phyloP scores from a whole-genome alignment of 768 basidiomycete genomes.

The Kockovaella imperatae region DNA sequence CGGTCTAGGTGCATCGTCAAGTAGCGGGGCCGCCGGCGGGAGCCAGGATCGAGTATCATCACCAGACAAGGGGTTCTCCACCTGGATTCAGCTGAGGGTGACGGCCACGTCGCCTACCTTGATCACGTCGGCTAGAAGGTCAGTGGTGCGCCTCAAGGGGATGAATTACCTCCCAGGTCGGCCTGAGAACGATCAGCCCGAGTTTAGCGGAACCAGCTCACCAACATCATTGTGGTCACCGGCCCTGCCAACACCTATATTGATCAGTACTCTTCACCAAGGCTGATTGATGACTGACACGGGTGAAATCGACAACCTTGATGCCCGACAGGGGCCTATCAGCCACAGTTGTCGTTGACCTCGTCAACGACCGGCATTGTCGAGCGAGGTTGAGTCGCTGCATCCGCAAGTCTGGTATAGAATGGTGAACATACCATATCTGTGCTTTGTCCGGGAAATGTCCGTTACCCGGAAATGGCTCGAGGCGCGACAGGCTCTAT shows the following conservation, averaged over 20 bases:
- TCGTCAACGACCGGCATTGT: neutral
- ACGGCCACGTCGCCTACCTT: slow-evolving; percentile 52
- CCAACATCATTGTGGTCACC: slow-evolving; percentile 86
- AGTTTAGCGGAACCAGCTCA: slow-evolving; percentile 27
- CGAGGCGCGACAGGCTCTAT: no score
- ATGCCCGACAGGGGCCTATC: slow-evolving; percentile 65
- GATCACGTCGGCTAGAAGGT: slow-evolving; percentile 66
- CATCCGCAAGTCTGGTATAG: no score
- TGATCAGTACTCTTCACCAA: no score
- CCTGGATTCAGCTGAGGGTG: slow-evolving; percentile 6
- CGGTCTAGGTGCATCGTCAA: slow-evolving; percentile 36
- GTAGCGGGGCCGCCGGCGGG: slow-evolving; percentile 33
- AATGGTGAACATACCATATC: no score
- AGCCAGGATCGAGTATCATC: slow-evolving; percentile 69
- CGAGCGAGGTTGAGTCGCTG: no score
- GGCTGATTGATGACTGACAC: no score
- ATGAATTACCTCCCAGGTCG: slow-evolving; percentile 32
- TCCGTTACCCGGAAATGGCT: no score
- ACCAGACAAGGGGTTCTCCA: slow-evolving; percentile 50
- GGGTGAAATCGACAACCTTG: slow-evolving; percentile 77
- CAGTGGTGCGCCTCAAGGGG: neutral
- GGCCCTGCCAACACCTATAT: slow-evolving; percentile 92
- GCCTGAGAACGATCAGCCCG: slow-evolving; percentile 12
- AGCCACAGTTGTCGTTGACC: no score
- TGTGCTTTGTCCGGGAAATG: no score